Percentiles rank a stretch among this genome's conserved stretches.
Evolutionary conservation across 495 filamentous ascomycete species (phyloP).

Genomic region (Podospora bellae-mahoneyi): DNA sequence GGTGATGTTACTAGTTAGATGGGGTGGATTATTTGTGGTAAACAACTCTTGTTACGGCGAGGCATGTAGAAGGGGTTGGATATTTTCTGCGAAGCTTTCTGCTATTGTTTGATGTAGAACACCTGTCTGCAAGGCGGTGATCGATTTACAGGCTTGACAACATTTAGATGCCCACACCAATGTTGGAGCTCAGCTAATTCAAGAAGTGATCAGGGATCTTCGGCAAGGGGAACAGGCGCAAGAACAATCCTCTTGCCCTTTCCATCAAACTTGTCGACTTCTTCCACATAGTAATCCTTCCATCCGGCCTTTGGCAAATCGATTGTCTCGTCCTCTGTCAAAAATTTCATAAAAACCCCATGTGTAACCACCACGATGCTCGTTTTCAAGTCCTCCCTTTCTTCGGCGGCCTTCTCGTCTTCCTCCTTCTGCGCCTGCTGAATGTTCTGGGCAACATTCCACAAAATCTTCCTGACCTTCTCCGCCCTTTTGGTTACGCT

Average conservation of each 20-base stretch:
- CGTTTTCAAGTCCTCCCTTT: slow-evolving; percentile 9
- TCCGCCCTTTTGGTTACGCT: slow-evolving; percentile 16
- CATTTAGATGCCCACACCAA: too few species aligned
- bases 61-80: too few species aligned
- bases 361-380: slow-evolving; percentile 30
- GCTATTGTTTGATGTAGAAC: too few species aligned
- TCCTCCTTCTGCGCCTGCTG: background rate
- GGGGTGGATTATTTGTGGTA: too few species aligned
- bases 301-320: slow-evolving; percentile 35
- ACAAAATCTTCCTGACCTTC: slow-evolving; percentile 19
- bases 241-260: background rate
- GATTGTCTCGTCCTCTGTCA: slow-evolving; percentile 25
- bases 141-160: too few species aligned
- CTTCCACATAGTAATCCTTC: slow-evolving; percentile 23
- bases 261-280: slow-evolving; percentile 3
- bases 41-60: too few species aligned
- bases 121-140: too few species aligned
- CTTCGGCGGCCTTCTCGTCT: slow-evolving; percentile 6
- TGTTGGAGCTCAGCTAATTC: background rate
- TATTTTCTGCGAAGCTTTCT: too few species aligned
- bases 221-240: background rate
- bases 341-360: slow-evolving; percentile 37
- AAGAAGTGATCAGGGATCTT: background rate
- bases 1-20: too few species aligned
- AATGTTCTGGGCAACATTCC: background rate